Base-by-base conservation (phyloP, 352 stramenopile species). In the Achlya hypogyna region DNA sequence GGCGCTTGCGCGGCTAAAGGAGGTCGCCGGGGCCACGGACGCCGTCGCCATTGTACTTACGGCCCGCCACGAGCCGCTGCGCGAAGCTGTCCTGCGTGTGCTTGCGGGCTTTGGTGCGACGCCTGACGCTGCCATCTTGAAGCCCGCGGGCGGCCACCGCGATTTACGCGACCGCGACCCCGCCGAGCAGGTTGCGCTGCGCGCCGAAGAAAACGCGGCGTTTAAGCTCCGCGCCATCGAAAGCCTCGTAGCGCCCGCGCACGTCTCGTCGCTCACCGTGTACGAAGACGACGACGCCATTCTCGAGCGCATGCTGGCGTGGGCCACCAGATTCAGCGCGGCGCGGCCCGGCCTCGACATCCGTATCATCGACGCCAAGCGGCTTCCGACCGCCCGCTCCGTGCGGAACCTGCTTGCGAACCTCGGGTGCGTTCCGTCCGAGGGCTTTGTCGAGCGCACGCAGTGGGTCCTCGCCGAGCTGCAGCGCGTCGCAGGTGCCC, bases 271-370 rank as follows among this genome's bases (percentile, higher is more conserved):
- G 14, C 29, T 63, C 25, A 35, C 51, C 40, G 54, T 63, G 14
- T 63, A 63, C 40, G 54, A 63, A 51, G 54, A 63, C 32, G 54
- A 63, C 54, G 54, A 63, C 40, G 54, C 14, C 5, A 51, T 63
- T 29, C 35, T 63, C 4, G 10, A 23, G 23, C 32, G 16, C n/a
- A 14, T 63, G 8, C 34, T 34, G 29, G 6, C 10, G 27, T 63
- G 54, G 54, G 18, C 32, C n/a, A 35, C 18, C 25, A 29, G 2
- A 16, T 51, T 22, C 14, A 51, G 20, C 32, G 22, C 16, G 9
- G n/a, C 29, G 5, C 49, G 49, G n/a, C 40, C 6, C 27, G 5
- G 6, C 6, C 34, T 63, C 14, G 20, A 22, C 20, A 63, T 63
- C 32, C 18, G 45, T 51, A 63, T 63, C 35, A 27, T 63, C 20